phyloP scores from a whole-genome alignment of 352 stramenopile genomes.

The Pythium aphanidermatum region DNA sequence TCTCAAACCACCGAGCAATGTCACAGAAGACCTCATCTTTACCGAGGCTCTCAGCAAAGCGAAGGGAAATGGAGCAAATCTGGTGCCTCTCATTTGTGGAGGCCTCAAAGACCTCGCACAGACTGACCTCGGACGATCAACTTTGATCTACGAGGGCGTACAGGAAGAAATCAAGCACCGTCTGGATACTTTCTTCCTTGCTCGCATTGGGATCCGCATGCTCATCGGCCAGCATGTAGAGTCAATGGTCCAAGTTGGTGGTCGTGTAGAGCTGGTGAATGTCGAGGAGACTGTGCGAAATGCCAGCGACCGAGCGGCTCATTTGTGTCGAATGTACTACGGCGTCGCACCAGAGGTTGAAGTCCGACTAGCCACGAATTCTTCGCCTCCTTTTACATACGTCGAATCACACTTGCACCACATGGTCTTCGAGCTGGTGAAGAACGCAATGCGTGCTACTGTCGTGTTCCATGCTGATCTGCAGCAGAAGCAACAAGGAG shows the following conservation, averaged over 20 bases:
- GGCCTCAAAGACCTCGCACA: slow-evolving; percentile 59
- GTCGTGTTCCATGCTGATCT: slow-evolving; percentile 91
- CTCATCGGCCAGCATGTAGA: slow-evolving; percentile 93
- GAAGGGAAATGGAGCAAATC: slow-evolving; percentile 53
- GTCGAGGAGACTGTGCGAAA: slow-evolving; percentile 59
- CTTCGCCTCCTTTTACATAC: slow-evolving; percentile 69
- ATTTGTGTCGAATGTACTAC: slow-evolving; percentile 52
- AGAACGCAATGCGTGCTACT: slow-evolving; percentile 98
- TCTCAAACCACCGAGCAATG: slow-evolving; percentile 33
- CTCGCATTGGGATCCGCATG: slow-evolving; percentile 98
- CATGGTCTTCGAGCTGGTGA: slow-evolving; percentile 96
- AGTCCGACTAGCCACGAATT: slow-evolving; percentile 43
- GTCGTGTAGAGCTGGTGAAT: slow-evolving; percentile 66
- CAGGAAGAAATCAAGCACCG: slow-evolving; percentile 71
- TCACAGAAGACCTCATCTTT: slow-evolving; percentile 50
- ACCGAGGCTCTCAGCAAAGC: slow-evolving; percentile 48
- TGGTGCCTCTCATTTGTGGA: slow-evolving; percentile 77
- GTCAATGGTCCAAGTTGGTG: slow-evolving; percentile 47
- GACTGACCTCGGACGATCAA: slow-evolving; percentile 62
- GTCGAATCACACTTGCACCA: slow-evolving; percentile 78
- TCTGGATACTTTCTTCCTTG: slow-evolving; percentile 98
- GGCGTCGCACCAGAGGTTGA: slow-evolving; percentile 49
- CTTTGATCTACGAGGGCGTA: slow-evolving; percentile 42
- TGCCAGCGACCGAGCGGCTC: slow-evolving; percentile 43
- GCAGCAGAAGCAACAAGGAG: slow-evolving; percentile 25